Evolutionary conservation across 495 filamentous ascomycete species (phyloP), one percentile per base, ranked within the genome.

Genomic region (Aspergillus conjunctus): DNA sequence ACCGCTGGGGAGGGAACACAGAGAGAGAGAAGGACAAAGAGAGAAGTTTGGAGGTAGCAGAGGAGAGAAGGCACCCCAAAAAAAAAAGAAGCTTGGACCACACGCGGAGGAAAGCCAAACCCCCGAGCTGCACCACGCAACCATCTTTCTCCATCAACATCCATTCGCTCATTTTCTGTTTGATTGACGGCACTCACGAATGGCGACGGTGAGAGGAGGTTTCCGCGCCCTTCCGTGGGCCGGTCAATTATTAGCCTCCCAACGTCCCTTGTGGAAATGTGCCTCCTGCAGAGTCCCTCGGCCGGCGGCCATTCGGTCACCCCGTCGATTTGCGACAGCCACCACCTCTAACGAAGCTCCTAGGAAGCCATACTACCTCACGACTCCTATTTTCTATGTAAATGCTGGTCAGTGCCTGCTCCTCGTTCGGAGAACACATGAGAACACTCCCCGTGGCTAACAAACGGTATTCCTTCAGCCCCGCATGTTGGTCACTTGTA

Each of bases 331-430:
- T 58, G 74, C 75, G 54, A 73, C 76, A 26, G 64, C 63, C 26
- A 54, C 73, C 54, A 54, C 73, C 54, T 44, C 68, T 17, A 57
- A 63, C 37, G 56, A 57, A 31, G 60, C 64, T 31, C 54, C 69
- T 43, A 77, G 81, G 63, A 98, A 98, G 79, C 93, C 95, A 6
- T 97, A 88, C 81, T 98, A 97, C 82, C 81, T 97, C 66, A 98
- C 94, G 4, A 92, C 91, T 7, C 94, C 94, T 7, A 99, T 99
- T 51, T 99, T 98, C 80, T 99, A 99, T 70, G 95, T 98, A 73
- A 99, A 99, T 83, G 91, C 93, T 21, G 87, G 92, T 95, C 81
- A 64, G 78, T 60, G 0, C 4, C 18, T 11, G 31, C 4, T 2
- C 5, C 22, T 39, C n/a, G 21, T 31, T 39, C 21, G 5, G 10